A percentile compares a stretch with the other conserved stretches of the same genome.
Evolutionary conservation across 139 green algal genomes (phyloP).

Genomic region (Eudorina sp.): DNA sequence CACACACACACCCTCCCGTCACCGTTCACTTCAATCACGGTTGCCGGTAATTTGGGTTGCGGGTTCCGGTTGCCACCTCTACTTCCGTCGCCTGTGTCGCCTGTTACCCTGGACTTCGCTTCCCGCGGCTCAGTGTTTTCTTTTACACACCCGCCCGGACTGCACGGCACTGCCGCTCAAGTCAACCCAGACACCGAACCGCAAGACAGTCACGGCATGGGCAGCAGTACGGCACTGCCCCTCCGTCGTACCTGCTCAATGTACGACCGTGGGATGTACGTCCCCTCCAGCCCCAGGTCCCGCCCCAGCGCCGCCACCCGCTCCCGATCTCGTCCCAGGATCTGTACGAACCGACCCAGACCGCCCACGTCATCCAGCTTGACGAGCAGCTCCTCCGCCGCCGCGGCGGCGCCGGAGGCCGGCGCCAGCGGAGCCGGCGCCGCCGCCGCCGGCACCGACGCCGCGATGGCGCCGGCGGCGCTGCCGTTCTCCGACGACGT

Average conservation of each 20-base stretch:
- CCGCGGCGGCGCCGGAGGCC: background rate
- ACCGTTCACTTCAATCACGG: no score
- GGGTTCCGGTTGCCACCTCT: no score
- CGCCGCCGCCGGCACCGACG: background rate
- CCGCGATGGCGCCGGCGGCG: background rate
- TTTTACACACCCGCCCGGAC: no score
- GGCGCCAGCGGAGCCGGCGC: background rate
- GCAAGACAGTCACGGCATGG: no score
- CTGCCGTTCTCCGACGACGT: background rate
- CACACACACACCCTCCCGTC: no score
- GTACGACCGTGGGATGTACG: slow-evolving; percentile 91
- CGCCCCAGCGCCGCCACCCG: slow-evolving; percentile 74
- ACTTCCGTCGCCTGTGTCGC: no score
- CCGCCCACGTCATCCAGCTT: slow-evolving; percentile 92
- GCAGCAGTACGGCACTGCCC: no score
- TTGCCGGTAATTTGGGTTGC: no score
- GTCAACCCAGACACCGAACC: no score
- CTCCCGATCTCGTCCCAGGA: slow-evolving; percentile 77
- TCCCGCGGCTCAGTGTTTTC: no score
- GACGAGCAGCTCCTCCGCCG: slow-evolving; percentile 67
- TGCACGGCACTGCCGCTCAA: no score
- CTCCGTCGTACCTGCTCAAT: slow-evolving; percentile 98
- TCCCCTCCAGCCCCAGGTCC: slow-evolving; percentile 85
- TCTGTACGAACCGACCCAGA: slow-evolving; percentile 76
- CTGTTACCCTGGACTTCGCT: no score